A percentile compares a stretch with the other conserved stretches of the same genome.
These are phyloP conservation scores for Senna siamea DNA, from an alignment of 306 rosid genomes.

Conservation along the genomic window DNA sequence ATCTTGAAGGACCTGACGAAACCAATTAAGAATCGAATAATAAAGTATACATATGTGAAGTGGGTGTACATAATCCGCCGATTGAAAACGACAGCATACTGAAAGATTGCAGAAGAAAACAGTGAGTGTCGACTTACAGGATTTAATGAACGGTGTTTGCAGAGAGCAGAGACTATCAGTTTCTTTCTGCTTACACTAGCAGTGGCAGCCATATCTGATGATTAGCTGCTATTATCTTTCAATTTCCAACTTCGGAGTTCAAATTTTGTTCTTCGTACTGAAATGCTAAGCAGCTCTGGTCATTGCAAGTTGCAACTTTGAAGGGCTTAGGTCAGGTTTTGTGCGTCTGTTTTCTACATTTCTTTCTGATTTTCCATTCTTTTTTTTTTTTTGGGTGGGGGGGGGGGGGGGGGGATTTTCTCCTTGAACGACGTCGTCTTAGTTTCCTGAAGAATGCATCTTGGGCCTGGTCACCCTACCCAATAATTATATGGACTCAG, in stretches of 20 bases:
- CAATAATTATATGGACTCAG: no score
- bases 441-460: background rate
- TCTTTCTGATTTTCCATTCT: background rate
- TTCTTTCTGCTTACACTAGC: slow-evolving; percentile 52
- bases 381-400: no score
- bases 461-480: no score
- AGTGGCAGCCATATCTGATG: slow-evolving; percentile 56
- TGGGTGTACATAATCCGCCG: background rate
- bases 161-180: slow-evolving; percentile 57
- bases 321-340: slow-evolving; percentile 42
- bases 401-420: no score
- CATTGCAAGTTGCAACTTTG: slow-evolving; percentile 18
- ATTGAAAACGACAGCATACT: background rate
- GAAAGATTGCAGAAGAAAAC: background rate
- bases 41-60: background rate
- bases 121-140: slow-evolving; percentile 54
- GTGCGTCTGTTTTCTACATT: background rate
- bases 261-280: background rate
- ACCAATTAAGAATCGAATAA: background rate
- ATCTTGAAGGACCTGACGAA: background rate
- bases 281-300: slow-evolving; percentile 2
- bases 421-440: background rate
- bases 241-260: background rate
- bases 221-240: slow-evolving; percentile 11
- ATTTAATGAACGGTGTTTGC: slow-evolving; percentile 61